Evolutionary conservation across 805 yeast species (phyloP).

Genomic region (Lipomyces chichibuensis): DNA sequence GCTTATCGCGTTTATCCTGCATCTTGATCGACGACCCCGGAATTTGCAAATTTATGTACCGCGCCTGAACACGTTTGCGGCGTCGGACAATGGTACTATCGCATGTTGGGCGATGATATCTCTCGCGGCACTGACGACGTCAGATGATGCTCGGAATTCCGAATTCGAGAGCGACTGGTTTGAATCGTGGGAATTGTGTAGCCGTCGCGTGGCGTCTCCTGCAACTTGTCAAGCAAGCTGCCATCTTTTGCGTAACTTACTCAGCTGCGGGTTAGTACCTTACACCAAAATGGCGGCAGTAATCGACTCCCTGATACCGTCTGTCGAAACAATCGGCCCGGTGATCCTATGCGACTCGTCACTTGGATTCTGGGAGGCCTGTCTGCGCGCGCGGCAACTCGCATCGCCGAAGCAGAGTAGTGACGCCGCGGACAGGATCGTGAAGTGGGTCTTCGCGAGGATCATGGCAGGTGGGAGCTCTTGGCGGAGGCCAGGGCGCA

Average conservation of each 20-base stretch:
- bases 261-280: slow-evolving; percentile 3
- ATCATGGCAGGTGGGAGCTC: not conserved
- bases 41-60: not conserved
- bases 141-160: not conserved
- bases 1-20: slow-evolving; percentile 14
- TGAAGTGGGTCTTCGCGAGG: slow-evolving; percentile 5
- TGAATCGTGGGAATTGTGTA: slow-evolving; percentile 16
- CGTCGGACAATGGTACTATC: slow-evolving; percentile 12
- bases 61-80: not conserved
- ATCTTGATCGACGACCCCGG: not conserved
- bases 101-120: slow-evolving; percentile 31
- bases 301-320: slow-evolving; percentile 7
- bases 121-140: slow-evolving; percentile 9
- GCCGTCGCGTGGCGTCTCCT: slow-evolving; percentile 13
- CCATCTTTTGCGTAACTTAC: slow-evolving; percentile 14
- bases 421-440: not conserved
- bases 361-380: not conserved
- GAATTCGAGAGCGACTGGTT: slow-evolving; percentile 15
- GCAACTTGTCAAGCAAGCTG: slow-evolving; percentile 22
- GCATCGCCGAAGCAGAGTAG: not conserved
- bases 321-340: slow-evolving; percentile 23
- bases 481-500: slow-evolving; percentile 1
- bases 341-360: slow-evolving; percentile 16
- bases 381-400: not conserved
- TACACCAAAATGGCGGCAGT: not conserved